Base-by-base conservation (phyloP, 1,284 basidiomycete genomes). In the Lentinula novae-zelandiae region DNA sequence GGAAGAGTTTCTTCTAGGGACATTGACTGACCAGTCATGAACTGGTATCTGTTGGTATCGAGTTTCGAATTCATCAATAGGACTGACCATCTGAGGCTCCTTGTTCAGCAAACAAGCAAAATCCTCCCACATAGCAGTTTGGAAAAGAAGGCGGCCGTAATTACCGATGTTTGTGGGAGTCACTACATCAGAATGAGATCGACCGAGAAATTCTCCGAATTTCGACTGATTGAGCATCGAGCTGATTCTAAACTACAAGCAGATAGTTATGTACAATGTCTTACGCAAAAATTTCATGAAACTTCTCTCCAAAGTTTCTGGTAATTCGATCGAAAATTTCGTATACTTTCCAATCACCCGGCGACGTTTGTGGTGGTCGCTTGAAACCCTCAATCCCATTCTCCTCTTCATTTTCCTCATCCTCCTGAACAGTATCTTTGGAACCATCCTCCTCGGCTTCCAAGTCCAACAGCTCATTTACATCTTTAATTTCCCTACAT, bases 281-380 rank as follows among this genome's bases (percentile, higher is more conserved):
- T 33, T 38, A 53, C 6, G 51, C 51, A 53, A 53, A 53, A n/a
- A 53, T 53, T 10, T 38, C n/a, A 38, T 38, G 51, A 13, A 34
- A 53, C 51, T 53, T 53, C 15, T 53, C 33, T 2, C 9, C n/a
- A 53, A 53, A 53, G 51, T 36, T 53, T 1, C n/a, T 38, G 9
- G 51, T 53, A 12, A 53, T 20, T 13, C 38, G 34, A 20, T 36
- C 51, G 15, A 86, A 73, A 17, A 86, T 74, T 61, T 79, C 73
- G 61, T 82, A 86, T 3, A 88, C 79, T 60, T 65, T 74, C 85
- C 85, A 86, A 66, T 89, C 85, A 6, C 63, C 68, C 31, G 80
- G 75, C 0, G 70, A 68, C 15, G 82, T 75, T 22, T 75, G 77
- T 2, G 38, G 50, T 0, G 82, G 81, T 55, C 73, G 68, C 60